Evolutionary conservation across 768 basidiomycete genomes (phyloP), one percentile per base, ranked within the genome.

Genomic region (Glaciozyma antarctica): DNA sequence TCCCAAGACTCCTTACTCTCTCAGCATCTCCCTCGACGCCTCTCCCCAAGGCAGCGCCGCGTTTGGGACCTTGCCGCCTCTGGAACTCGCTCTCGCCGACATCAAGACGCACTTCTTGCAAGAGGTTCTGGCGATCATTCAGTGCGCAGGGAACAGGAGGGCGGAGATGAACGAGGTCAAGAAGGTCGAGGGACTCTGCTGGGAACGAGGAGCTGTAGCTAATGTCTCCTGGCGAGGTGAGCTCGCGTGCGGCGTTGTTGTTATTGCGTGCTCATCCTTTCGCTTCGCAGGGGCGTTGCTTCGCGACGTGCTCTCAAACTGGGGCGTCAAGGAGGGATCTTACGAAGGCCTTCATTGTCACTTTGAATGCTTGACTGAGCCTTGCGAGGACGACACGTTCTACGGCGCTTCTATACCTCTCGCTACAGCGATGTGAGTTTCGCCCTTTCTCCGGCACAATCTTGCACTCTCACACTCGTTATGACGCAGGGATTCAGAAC

Each of bases 71-170:
- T 9, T 22, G 4, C n/a, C 13, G 13, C 7, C 13, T 5, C 64
- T 66, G 58, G 60, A 51, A 44, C 61, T 79, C 58, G 73, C 72
- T 1, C 67, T 75, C 55, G 47, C 62, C 34, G 73, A 76, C 21
- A 47, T 78, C 60, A 53, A 41, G 38, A 19, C 45, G 38, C 38
- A 41, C 1, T 63, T 56, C 59, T 48, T 51, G 65, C 26, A 71
- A 24, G 71, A 75, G 19, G 79, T 84, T 2, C 77, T 82, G 6
- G 83, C 84, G n/a, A 79, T 78, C 53, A 79, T 87, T 16, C 81
- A 86, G 77, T 73, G 72, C n/a, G 72, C 72, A 3, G 72, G 72
- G 22, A 73, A 73, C 48, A 21, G 72, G 17, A 34, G 68, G 44
- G 2, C 12, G 0, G 64, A 69, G 58, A 69, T 69, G 68, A 32